Percentiles rank a stretch among this genome's conserved stretches.
phyloP scores from a whole-genome alignment of 2,329 filamentous ascomycete species.

The Alternaria brassicae region DNA sequence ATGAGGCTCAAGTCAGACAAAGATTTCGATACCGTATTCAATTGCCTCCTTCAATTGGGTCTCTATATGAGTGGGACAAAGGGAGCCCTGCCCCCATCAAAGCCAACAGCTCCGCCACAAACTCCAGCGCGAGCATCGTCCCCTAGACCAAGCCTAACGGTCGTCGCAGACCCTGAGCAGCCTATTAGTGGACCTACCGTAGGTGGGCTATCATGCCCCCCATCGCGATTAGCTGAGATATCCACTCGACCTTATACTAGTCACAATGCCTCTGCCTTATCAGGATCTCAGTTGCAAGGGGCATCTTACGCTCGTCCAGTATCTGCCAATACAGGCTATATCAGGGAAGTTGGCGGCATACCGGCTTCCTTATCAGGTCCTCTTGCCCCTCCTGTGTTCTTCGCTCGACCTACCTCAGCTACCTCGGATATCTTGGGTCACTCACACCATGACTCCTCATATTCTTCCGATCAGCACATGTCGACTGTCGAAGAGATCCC shows the following conservation, averaged over 20 bases:
- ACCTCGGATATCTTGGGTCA: constrained; percentile 20
- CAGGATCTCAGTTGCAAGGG: constrained; percentile 21
- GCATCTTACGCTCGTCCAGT: constrained; percentile 19
- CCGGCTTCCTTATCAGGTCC: constrained; percentile 14
- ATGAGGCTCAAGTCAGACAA: constrained; percentile 51
- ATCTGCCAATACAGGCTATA: constrained; percentile 23
- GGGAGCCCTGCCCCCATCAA: constrained; percentile 18
- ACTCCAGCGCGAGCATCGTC: constrained; percentile 1
- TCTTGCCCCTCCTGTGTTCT: constrained; percentile 37
- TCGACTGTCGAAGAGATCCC: constrained; percentile 14
- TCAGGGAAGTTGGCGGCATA: not conserved
- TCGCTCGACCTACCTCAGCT: constrained; percentile 35
- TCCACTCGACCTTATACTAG: constrained; percentile 35
- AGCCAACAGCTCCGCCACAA: constrained; percentile 16
- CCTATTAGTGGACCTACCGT: not conserved
- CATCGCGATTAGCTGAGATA: constrained; percentile 37
- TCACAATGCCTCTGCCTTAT: constrained; percentile 13
- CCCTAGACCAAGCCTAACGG: not conserved
- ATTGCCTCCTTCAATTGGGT: constrained; percentile 44
- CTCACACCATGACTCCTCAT: not conserved
- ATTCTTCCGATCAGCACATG: constrained; percentile 4
- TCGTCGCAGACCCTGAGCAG: constrained; percentile 2
- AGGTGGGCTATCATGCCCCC: constrained; percentile 32
- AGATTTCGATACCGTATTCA: constrained; percentile 48
- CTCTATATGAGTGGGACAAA: constrained; percentile 37